These are phyloP conservation scores for Pyrenula aspistea DNA, from an alignment of 495 filamentous ascomycete species.

Conservation along the genomic window DNA sequence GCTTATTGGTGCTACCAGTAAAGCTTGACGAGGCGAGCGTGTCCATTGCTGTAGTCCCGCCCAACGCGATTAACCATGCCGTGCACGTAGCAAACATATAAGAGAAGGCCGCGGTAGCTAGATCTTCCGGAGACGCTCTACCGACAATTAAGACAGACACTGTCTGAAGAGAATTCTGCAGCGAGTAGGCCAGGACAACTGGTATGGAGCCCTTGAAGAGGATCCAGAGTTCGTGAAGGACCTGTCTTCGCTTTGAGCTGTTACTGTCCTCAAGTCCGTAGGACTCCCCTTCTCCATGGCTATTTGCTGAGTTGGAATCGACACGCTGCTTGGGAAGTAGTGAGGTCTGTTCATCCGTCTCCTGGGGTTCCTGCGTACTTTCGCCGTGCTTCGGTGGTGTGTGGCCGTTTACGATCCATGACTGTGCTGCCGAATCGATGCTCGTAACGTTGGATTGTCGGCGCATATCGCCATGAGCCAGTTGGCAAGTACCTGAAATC, in stretches of 20 bases:
- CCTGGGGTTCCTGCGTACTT: neutral
- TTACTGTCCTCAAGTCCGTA: neutral
- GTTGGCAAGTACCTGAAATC: neutral
- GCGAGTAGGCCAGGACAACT: conserved; percentile 77
- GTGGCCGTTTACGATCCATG: neutral
- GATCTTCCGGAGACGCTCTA: conserved; percentile 63
- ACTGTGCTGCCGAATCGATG: neutral
- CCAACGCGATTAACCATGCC: conserved; percentile 80
- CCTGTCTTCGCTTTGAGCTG: conserved; percentile 2
- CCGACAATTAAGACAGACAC: conserved; percentile 77
- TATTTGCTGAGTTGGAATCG: neutral
- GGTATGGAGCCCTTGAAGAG: conserved; percentile 60
- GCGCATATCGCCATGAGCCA: neutral
- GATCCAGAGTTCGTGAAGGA: conserved; percentile 54
- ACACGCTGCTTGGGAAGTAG: neutral
- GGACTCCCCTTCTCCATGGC: neutral
- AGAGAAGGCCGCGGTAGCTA: conserved; percentile 77
- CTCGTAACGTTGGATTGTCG: neutral
- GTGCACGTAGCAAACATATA: conserved; percentile 94
- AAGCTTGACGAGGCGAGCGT: conserved; percentile 80
- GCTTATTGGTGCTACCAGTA: conserved; percentile 70
- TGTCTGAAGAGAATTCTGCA: conserved; percentile 85
- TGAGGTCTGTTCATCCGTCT: neutral
- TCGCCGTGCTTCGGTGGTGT: neutral
- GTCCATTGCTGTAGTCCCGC: conserved; percentile 86